Conservation (phyloP, 2,329 filamentous ascomycete genomes). For the Aspergillus sp. region DNA sequence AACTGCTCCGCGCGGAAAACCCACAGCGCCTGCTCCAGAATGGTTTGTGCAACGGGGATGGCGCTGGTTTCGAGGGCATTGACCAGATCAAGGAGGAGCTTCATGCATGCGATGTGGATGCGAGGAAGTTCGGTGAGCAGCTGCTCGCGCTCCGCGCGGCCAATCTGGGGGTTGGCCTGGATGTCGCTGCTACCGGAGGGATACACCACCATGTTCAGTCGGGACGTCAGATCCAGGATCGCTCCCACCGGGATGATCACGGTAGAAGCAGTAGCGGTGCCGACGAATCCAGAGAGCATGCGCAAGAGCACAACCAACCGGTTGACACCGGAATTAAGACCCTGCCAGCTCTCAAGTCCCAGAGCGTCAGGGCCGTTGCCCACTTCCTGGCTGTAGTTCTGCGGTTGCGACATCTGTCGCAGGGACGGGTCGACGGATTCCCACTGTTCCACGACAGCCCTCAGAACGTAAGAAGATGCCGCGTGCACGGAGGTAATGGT, state of each 20-base stretch:
- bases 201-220: constrained; percentile 68
- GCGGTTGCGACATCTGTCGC: constrained; percentile 36
- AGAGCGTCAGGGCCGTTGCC: constrained; percentile 45
- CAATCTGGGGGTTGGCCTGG: constrained; percentile 71
- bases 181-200: constrained; percentile 50
- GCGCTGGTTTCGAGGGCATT: constrained; percentile 61
- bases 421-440: constrained; percentile 61
- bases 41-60: constrained; percentile 62
- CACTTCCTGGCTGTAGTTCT: constrained; percentile 38
- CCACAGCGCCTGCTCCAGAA: constrained; percentile 71
- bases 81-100: constrained; percentile 61
- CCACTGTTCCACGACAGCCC: constrained; percentile 80
- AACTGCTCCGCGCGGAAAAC: constrained; percentile 62
- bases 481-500: constrained; percentile 67
- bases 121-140: constrained; percentile 73
- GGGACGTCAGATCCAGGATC: constrained; percentile 68
- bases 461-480: constrained; percentile 75
- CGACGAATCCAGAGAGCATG: constrained; percentile 65
- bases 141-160: constrained; percentile 77
- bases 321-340: constrained; percentile 72
- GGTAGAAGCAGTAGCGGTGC: constrained; percentile 63
- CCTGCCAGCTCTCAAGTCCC: constrained; percentile 69
- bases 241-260: constrained; percentile 69
- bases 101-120: constrained; percentile 71
- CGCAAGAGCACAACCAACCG: constrained; percentile 67